Conservation (phyloP, 139 green algal species). For the Prasinococcaceae sp. region DNA sequence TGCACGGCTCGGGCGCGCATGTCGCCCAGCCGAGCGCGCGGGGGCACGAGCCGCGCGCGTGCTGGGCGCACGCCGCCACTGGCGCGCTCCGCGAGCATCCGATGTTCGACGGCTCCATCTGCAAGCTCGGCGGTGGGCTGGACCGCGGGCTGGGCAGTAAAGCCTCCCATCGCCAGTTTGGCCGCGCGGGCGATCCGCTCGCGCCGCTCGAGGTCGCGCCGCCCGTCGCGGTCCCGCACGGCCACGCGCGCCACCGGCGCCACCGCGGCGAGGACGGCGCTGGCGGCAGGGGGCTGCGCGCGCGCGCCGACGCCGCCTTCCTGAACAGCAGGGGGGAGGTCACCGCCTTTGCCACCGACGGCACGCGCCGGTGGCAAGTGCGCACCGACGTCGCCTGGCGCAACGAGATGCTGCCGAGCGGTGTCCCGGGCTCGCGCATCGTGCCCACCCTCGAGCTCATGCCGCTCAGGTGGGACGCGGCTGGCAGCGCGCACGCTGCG, state of each 20-base stretch:
- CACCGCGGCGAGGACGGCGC: not conserved
- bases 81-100: not conserved
- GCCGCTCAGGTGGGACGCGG: slow-evolving; percentile 30
- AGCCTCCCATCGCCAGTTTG: no score
- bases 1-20: slow-evolving; percentile 9
- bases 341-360: slow-evolving; percentile 6
- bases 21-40: no score
- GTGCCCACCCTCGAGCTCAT: slow-evolving; percentile 54
- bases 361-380: slow-evolving; percentile 2
- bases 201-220: not conserved
- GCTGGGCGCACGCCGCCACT: no score
- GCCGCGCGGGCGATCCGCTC: no score
- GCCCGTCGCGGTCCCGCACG: not conserved
- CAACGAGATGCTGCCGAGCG: not conserved
- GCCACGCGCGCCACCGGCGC: not conserved
- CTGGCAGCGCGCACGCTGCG: no score
- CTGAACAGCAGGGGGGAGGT: slow-evolving; percentile 13
- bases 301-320: slow-evolving; percentile 5
- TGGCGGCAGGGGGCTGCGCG: no score
- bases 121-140: not conserved
- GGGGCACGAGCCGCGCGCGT: no score
- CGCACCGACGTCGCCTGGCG: slow-evolving; percentile 2
- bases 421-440: not conserved
- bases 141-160: not conserved
- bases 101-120: slow-evolving; percentile 1